phyloP scores from a whole-genome alignment of 768 basidiomycete species.

The Butyriboletus loyo region DNA sequence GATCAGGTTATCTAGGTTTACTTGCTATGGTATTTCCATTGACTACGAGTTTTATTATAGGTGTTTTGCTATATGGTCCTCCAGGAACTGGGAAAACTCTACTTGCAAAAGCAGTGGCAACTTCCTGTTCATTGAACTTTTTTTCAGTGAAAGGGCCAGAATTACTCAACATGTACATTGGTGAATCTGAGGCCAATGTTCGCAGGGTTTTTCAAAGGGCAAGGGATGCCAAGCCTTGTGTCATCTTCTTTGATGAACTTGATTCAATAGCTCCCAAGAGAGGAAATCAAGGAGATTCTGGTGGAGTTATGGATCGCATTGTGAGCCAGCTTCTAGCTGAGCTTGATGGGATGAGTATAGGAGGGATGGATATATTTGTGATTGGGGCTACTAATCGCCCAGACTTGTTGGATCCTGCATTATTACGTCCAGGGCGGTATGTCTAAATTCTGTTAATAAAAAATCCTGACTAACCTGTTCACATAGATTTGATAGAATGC shows the following conservation, averaged over 20 bases:
- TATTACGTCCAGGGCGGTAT: slow-evolving; percentile 84
- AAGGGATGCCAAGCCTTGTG: slow-evolving; percentile 88
- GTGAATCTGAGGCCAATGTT: slow-evolving; percentile 97
- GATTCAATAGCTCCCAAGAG: slow-evolving; percentile 94
- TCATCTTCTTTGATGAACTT: slow-evolving; percentile 96
- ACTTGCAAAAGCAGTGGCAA: slow-evolving; percentile 94
- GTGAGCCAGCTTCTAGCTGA: slow-evolving; percentile 94
- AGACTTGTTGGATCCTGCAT: slow-evolving; percentile 84
- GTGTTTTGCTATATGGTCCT: slow-evolving; percentile 89
- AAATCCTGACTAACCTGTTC: neutral
- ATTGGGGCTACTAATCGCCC: slow-evolving; percentile 96
- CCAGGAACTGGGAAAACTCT: slow-evolving; percentile 96
- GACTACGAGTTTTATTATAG: slow-evolving; percentile 35
- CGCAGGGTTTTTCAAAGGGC: slow-evolving; percentile 89
- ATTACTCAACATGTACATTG: slow-evolving; percentile 96
- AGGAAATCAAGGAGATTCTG: slow-evolving; percentile 93
- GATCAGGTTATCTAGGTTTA: slow-evolving; percentile 62
- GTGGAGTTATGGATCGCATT: slow-evolving; percentile 97
- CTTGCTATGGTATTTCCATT: neutral
- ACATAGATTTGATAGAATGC: slow-evolving; percentile 88
- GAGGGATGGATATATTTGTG: slow-evolving; percentile 79
- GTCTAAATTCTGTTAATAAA: slow-evolving; percentile 11
- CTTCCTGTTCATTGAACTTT: slow-evolving; percentile 92
- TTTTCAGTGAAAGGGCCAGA: slow-evolving; percentile 98
- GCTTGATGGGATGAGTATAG: slow-evolving; percentile 82